Evolutionary conservation across 306 rosid genomes (phyloP).

Genomic region (Vigna angularis): DNA sequence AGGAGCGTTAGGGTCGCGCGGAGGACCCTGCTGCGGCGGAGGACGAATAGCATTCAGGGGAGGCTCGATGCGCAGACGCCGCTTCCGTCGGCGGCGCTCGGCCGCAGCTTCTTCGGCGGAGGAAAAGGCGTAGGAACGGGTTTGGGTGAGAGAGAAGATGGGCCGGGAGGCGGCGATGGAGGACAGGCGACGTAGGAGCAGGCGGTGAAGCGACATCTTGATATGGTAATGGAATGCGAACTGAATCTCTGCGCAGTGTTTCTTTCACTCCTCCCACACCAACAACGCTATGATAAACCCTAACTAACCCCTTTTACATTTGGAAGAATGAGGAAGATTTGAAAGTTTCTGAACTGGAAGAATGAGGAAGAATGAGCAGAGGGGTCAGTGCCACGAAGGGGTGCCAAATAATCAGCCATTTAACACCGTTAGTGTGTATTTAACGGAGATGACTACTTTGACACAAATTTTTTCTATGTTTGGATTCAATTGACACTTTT

Average conservation of each 20-base stretch:
- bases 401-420: too few species aligned
- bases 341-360: too few species aligned
- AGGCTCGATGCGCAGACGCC: slow-evolving; percentile 91
- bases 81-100: slow-evolving; percentile 89
- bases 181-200: slow-evolving; percentile 61
- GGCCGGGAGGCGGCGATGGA: slow-evolving; percentile 50
- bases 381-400: too few species aligned
- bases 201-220: slow-evolving; percentile 60
- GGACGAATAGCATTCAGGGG: slow-evolving; percentile 85
- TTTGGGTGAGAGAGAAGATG: slow-evolving; percentile 40
- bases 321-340: too few species aligned
- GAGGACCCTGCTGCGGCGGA: slow-evolving; percentile 55
- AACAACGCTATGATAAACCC: neutral
- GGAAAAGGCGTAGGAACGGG: slow-evolving; percentile 78
- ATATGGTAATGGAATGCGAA: too few species aligned
- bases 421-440: too few species aligned
- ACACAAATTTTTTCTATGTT: too few species aligned
- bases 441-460: too few species aligned
- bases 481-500: too few species aligned
- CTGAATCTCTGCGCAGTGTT: too few species aligned
- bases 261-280: neutral
- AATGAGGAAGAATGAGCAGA: too few species aligned
- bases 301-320: neutral
- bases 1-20: slow-evolving; percentile 89
- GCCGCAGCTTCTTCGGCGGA: slow-evolving; percentile 98